Base-by-base conservation (phyloP, 345 rosid genomes). In the Citrus glauca region DNA sequence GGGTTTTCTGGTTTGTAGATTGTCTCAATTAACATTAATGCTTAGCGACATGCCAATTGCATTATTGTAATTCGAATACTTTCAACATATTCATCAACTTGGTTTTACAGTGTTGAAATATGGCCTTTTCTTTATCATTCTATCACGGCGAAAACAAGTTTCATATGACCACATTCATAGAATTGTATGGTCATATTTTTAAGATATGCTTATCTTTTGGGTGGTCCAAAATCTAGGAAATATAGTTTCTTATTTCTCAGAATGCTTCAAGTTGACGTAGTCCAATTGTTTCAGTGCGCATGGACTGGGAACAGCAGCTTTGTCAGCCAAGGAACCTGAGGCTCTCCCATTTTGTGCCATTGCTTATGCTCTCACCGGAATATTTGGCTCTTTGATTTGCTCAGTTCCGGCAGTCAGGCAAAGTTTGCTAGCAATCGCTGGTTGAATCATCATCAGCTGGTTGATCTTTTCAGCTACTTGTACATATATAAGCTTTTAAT, bases 321-420 rank as follows among this genome's bases (percentile, higher is more conserved):
- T 95, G 83, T 92, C 99, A 7, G 98, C 97, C 6, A 95, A 92
- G 86, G 99, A 95, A 79, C 99, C 98, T 6, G 99, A 90, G 74
- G 99, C 99, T 56, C 98, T 93, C 63, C 99, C 99, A 14, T 95
- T 95, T 79, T 93, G 95, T 62, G 95, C 97, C 79, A 93, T 95
- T 67, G 98, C 98, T 9, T 95, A 95, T 85, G 98, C 91, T 42
- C 98, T 95, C 16, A 91, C 99, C 1, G 98, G 98, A 74, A 93
- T 95, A 67, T 93, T 95, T 20, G 99, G 98, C 50, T 92, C 98
- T 2, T 68, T 95, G 82, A 40, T 93, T 35, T 95, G 98, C 87
- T 93, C 99, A 7, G 86, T 95, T 48, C 99, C 99, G 0, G 91
- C 82, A 13, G 91, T 93, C 59, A 83, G 99, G 69, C 97, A 95